These are phyloP conservation scores for Solanum phureja DNA, from an alignment of 257 asterid species.

Conservation along the genomic window DNA sequence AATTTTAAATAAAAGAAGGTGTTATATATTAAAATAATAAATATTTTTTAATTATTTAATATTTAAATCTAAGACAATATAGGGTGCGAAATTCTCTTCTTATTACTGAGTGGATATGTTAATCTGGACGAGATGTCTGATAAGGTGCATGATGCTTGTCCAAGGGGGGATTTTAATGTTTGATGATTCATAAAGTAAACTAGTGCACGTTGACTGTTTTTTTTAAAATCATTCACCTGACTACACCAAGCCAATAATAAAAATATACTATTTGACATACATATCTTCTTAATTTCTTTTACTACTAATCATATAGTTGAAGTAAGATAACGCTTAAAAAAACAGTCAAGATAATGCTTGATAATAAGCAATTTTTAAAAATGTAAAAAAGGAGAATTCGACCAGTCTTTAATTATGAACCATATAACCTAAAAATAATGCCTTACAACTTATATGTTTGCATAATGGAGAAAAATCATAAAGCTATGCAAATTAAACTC, in stretches of 20 bases:
- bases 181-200: neutral
- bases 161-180: neutral
- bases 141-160: neutral
- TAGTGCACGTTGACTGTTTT: neutral
- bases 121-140: neutral
- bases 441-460: neutral
- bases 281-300: neutral
- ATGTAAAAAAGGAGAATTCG: neutral
- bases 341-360: neutral
- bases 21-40: too few relatives aligned
- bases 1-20: too few relatives aligned
- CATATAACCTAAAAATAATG: neutral
- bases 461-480: neutral
- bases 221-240: neutral
- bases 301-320: neutral
- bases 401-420: neutral
- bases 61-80: neutral
- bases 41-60: too few relatives aligned
- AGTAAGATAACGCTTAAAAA: neutral
- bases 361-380: neutral
- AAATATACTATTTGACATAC: neutral
- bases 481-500: neutral
- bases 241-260: neutral
- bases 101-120: neutral
- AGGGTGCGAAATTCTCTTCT: neutral